These are phyloP conservation scores for Cenchrus americanus DNA, from an alignment of 176 grass and related monocot species.

Conservation along the genomic window DNA sequence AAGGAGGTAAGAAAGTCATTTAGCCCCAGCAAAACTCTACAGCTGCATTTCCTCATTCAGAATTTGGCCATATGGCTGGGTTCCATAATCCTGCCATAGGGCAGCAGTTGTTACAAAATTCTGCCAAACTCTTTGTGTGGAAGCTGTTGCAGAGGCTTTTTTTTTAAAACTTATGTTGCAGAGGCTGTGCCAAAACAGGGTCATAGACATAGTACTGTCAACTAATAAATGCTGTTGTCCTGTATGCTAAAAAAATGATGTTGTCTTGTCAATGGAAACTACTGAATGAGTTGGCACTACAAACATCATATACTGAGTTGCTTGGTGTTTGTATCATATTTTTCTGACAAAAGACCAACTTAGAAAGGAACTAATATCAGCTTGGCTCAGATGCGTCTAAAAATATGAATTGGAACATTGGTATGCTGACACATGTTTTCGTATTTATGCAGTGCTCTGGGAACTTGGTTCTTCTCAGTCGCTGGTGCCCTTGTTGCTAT, in stretches of 20 bases:
- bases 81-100: too few species aligned
- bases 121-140: too few species aligned
- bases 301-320: neutral
- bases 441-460: constrained; percentile 74
- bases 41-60: too few species aligned
- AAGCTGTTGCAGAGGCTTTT: too few species aligned
- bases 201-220: neutral
- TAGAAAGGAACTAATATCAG: neutral
- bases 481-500: constrained; percentile 87
- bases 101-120: too few species aligned
- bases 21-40: too few species aligned
- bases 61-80: too few species aligned
- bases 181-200: neutral
- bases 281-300: neutral
- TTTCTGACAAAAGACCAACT: neutral
- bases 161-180: too few species aligned
- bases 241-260: neutral
- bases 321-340: neutral
- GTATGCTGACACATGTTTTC: neutral
- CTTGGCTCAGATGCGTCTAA: neutral
- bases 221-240: neutral
- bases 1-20: too few species aligned
- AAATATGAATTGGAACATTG: constrained; percentile 7
- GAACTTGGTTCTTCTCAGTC: constrained; percentile 95
- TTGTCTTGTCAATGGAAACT: neutral